These are phyloP conservation scores for Elsinoe perseae DNA, from an alignment of 2,329 filamentous ascomycete species.

Conservation along the genomic window DNA sequence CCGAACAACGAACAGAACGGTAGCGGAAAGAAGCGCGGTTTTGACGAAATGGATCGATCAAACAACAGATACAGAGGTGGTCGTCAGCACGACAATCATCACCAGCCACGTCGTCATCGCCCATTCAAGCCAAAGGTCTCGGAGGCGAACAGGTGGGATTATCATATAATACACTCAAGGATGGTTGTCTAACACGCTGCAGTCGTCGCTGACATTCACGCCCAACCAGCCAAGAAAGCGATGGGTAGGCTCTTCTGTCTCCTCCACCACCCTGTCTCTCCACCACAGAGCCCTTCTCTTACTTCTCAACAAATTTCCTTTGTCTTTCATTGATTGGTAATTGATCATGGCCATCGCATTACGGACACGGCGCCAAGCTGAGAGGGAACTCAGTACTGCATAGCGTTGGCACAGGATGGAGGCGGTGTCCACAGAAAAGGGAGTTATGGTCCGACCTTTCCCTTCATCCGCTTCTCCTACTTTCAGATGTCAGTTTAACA, in stretches of 20 bases:
- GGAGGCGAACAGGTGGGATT: conserved; percentile 21
- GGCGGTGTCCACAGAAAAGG: not conserved
- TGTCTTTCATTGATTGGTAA: not conserved
- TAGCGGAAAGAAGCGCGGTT: conserved; percentile 22
- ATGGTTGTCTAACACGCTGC: not conserved
- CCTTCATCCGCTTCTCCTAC: not conserved
- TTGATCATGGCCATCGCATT: conserved; percentile 6
- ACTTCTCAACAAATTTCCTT: conserved; percentile 1
- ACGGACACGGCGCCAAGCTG: not conserved
- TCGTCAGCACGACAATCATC: conserved; percentile 18
- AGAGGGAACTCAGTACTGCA: not conserved
- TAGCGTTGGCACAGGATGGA: not conserved
- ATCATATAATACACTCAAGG: not conserved
- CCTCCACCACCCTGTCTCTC: not conserved
- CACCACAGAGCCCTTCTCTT: not conserved
- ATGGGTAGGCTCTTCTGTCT: conserved; percentile 14
- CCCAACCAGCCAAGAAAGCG: not conserved
- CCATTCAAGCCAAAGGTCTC: conserved; percentile 13
- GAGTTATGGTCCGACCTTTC: not conserved
- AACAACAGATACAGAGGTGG: conserved; percentile 15
- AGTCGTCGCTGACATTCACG: not conserved
- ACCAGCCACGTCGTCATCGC: conserved; percentile 16
- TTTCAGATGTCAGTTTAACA: not conserved
- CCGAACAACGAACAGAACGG: not conserved
- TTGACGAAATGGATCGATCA: conserved; percentile 19